These are phyloP conservation scores for Citrus hindsii DNA, from an alignment of 345 rosid genomes.

Conservation along the genomic window DNA sequence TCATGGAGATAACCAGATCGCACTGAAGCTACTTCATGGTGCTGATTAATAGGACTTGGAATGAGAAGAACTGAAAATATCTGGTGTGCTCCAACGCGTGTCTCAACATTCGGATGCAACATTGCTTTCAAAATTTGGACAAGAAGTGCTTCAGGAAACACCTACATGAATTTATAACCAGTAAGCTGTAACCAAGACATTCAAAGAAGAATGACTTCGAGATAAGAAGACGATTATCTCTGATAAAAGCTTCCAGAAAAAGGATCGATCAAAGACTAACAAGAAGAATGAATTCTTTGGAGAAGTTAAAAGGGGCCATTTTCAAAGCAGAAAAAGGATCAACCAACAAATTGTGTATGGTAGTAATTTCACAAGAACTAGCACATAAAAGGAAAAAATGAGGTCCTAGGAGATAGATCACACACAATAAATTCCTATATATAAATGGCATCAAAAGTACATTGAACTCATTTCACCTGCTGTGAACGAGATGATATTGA, in stretches of 20 bases:
- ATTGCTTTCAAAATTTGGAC: conserved; percentile 76
- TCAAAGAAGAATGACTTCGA: neutral
- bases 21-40: conserved; percentile 51
- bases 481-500: conserved; percentile 50
- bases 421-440: neutral
- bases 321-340: neutral
- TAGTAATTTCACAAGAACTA: neutral
- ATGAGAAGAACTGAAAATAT: conserved; percentile 78
- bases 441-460: neutral
- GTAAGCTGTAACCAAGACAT: conserved; percentile 9
- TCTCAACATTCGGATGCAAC: conserved; percentile 83
- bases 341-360: neutral
- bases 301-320: neutral
- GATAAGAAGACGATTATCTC: neutral
- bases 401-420: neutral
- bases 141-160: conserved; percentile 81
- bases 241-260: neutral
- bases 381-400: neutral
- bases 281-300: neutral
- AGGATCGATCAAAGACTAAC: neutral
- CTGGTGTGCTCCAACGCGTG: conserved; percentile 84
- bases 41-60: conserved; percentile 52
- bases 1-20: conserved; percentile 58
- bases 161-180: conserved; percentile 30
- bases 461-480: conserved; percentile 45